These are phyloP conservation scores for Colletotrichum ledebouriae DNA, from an alignment of 2,329 filamentous ascomycete genomes.

Conservation along the genomic window DNA sequence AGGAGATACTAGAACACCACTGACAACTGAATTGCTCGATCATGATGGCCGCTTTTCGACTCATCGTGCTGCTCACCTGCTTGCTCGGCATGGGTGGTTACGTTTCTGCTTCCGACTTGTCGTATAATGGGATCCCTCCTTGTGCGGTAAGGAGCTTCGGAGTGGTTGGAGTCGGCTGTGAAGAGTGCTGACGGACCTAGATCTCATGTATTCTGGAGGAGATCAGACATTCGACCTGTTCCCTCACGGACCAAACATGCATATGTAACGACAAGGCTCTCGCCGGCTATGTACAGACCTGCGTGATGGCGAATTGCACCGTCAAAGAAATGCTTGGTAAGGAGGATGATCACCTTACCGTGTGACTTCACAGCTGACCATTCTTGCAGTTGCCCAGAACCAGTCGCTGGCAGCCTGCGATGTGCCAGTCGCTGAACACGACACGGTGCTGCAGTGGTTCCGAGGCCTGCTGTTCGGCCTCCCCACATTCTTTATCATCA, in stretches of 20 bases:
- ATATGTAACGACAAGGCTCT: constrained; percentile 28
- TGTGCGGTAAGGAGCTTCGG: constrained; percentile 25
- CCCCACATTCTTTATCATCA: constrained; percentile 22
- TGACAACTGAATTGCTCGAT: neutral
- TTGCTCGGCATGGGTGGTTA: constrained; percentile 8
- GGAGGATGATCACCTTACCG: neutral
- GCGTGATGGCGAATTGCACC: constrained; percentile 31
- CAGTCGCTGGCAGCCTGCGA: constrained; percentile 32
- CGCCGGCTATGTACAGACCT: constrained; percentile 25
- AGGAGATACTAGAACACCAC: neutral
- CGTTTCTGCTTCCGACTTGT: constrained; percentile 8
- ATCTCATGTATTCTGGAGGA: constrained; percentile 30
- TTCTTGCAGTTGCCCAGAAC: constrained; percentile 17
- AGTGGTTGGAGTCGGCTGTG: neutral
- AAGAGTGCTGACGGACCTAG: constrained; percentile 11
- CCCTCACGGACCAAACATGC: constrained; percentile 33
- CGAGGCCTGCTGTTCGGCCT: constrained; percentile 10
- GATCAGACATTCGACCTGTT: constrained; percentile 25
- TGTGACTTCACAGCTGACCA: neutral
- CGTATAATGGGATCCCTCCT: constrained; percentile 12
- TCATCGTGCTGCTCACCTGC: constrained; percentile 28
- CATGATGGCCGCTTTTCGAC: constrained; percentile 20
- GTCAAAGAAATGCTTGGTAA: constrained; percentile 36
- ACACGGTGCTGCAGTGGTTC: constrained; percentile 22
- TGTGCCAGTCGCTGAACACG: neutral